Evolutionary conservation across 2,329 filamentous ascomycete genomes (phyloP), one percentile per base, ranked within the genome.

Genomic region (Coniochaeta hoffmannii): DNA sequence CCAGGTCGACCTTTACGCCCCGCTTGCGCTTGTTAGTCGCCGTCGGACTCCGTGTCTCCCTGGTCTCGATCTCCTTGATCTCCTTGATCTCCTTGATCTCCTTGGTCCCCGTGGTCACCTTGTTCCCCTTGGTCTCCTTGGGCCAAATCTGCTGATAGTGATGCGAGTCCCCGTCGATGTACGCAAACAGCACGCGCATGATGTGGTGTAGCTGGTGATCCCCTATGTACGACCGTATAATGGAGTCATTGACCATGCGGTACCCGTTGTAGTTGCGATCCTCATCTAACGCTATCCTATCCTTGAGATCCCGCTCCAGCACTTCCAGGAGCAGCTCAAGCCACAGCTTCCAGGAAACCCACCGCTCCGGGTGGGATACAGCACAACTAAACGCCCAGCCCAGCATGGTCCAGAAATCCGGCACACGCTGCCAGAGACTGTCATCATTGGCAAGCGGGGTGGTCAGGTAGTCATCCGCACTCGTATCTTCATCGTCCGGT

Each of bases 301-400:
- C 81, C 6, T 78, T 68, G 68, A 88, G 85, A 63, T 95, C 89
- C 3, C 76, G 74, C 60, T 94, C 87, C 12, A 97, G 73, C 7
- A 88, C 82, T 63, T 92, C 87, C 5, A 95, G 69, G 78, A 96
- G 87, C 58, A 88, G 85, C 32, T 86, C 81, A 14, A 97, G 75
- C 88, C 90, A 96, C 8, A 83, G 71, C 62, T 80, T 84, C 91
- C 92, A 97, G 65, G 85, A 80, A 52, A 77, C 79, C 93, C 94
- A 97, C 19, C 93, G 80, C 38, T 81, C 78, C 1, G 84, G 84
- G 62, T 93, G 78, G 31, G 80, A 69, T 1, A 88, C 79, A 53
- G 90, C 92, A 72, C 93, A 97, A 66, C 93, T 94, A 68, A 97
- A 91, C 0, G 89, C 88, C 94, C 94, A 97, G 3, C 93, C 94